A percentile compares a stretch with the other conserved stretches of the same genome.
Conservation (phyloP, 2,329 filamentous ascomycete species). For the Mycosphaerella sp. region DNA sequence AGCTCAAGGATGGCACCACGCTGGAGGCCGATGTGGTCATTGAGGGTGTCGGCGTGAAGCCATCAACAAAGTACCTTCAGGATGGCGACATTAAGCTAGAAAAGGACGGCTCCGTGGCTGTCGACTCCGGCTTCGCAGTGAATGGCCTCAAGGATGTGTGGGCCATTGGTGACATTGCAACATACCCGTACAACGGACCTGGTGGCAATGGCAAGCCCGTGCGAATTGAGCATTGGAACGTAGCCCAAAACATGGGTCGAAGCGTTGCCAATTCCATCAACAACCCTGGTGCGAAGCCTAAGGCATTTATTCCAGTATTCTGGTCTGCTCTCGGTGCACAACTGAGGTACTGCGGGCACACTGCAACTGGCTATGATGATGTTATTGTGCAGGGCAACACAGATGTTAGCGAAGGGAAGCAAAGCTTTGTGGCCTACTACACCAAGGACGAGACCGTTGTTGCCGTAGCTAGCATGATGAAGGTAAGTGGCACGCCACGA, state of each 20-base stretch:
- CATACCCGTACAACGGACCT: conserved; percentile 88
- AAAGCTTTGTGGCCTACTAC: conserved; percentile 86
- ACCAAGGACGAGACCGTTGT: conserved; percentile 78
- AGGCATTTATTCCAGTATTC: conserved; percentile 86
- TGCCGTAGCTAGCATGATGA: conserved; percentile 84
- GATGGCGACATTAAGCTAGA: conserved; percentile 68
- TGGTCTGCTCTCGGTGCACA: conserved; percentile 91
- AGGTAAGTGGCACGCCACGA: conserved; percentile 57
- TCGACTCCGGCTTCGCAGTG: conserved; percentile 74
- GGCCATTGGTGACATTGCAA: conserved; percentile 91
- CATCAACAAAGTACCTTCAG: conserved; percentile 75
- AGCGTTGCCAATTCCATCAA: conserved; percentile 72
- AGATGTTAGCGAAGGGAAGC: conserved; percentile 52
- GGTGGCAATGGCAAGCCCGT: conserved; percentile 66
- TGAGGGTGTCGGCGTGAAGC: conserved; percentile 80
- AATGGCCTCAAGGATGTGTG: conserved; percentile 74
- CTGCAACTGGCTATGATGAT: conserved; percentile 76
- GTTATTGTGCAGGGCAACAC: conserved; percentile 71
- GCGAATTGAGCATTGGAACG: conserved; percentile 98
- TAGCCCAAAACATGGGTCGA: conserved; percentile 88
- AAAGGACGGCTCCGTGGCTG: conserved; percentile 77
- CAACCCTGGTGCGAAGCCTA: conserved; percentile 53
- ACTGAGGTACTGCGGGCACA: conserved; percentile 89
- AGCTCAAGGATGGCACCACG: conserved; percentile 77
- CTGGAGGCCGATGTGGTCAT: conserved; percentile 86